These are phyloP conservation scores for Chlamydomonas applanata DNA, from an alignment of 139 green algal genomes.

Conservation along the genomic window DNA sequence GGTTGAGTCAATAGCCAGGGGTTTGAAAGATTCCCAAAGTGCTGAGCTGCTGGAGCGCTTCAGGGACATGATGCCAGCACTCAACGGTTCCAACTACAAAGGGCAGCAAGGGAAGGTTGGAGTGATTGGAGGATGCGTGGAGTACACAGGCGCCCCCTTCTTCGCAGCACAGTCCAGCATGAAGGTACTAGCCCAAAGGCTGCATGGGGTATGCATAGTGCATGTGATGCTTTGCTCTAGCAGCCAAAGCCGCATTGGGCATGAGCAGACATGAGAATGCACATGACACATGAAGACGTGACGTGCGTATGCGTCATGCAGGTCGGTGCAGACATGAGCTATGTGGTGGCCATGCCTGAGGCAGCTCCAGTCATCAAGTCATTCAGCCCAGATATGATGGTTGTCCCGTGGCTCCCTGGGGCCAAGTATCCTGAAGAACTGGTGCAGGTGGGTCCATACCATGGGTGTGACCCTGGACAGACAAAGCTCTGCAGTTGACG, in stretches of 20 bases:
- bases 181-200: too few relatives aligned
- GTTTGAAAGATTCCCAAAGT: neutral
- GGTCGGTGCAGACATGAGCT: conserved; percentile 83
- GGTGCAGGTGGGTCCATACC: too few relatives aligned
- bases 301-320: conserved; percentile 21
- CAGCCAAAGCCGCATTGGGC: too few relatives aligned
- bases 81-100: conserved; percentile 62
- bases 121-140: conserved; percentile 88
- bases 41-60: neutral
- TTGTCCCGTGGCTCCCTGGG: neutral
- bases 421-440: too few relatives aligned
- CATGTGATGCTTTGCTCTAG: too few relatives aligned
- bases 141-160: conserved; percentile 96
- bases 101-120: conserved; percentile 87
- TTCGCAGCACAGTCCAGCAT: conserved; percentile 87
- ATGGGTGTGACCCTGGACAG: too few relatives aligned
- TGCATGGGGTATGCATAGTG: conserved; percentile 1
- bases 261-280: too few relatives aligned
- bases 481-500: neutral
- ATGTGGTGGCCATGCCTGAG: conserved; percentile 84
- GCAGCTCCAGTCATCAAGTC: conserved; percentile 87
- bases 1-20: too few relatives aligned
- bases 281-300: neutral
- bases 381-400: conserved; percentile 67
- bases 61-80: neutral